These are phyloP conservation scores for Teunomyces pallodes DNA, from an alignment of 805 yeast species.

Conservation along the genomic window DNA sequence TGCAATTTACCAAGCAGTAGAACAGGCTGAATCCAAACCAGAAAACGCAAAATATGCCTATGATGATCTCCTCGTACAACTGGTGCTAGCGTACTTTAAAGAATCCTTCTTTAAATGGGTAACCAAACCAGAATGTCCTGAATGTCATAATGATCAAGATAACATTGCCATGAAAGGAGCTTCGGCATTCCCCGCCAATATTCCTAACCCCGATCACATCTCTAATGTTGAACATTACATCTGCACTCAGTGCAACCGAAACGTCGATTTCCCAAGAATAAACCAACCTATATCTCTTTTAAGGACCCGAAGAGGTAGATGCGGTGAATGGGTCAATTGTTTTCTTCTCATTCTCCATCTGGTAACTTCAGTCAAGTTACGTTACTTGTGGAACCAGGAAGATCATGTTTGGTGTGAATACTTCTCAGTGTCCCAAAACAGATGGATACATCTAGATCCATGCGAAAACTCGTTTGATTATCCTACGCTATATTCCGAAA, in stretches of 20 bases:
- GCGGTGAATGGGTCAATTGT: constrained; percentile 95
- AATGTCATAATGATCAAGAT: constrained; percentile 43
- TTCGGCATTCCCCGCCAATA: constrained; percentile 32
- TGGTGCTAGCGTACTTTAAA: constrained; percentile 51
- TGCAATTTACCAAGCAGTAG: constrained; percentile 59
- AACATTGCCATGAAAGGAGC: constrained; percentile 40
- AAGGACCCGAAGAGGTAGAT: constrained; percentile 67
- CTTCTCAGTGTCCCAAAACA: constrained; percentile 52
- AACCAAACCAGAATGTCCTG: constrained; percentile 59
- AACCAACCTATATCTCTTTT: constrained; percentile 64
- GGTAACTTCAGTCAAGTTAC: constrained; percentile 44
- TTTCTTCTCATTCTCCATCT: constrained; percentile 70
- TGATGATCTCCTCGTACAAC: constrained; percentile 37
- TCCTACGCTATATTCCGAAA: constrained; percentile 71
- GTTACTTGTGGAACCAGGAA: constrained; percentile 86
- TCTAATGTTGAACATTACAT: constrained; percentile 59
- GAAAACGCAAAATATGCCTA: constrained; percentile 16
- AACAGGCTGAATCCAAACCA: constrained; percentile 29
- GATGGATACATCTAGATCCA: constrained; percentile 89
- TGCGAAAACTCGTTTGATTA: constrained; percentile 86
- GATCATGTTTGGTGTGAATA: constrained; percentile 98
- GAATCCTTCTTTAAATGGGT: constrained; percentile 83
- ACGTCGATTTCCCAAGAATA: constrained; percentile 71
- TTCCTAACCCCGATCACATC: constrained; percentile 42
- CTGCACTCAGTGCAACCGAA: constrained; percentile 50